Conservation (phyloP, 208 protist genomes). For the Leishmania aethiopica region DNA sequence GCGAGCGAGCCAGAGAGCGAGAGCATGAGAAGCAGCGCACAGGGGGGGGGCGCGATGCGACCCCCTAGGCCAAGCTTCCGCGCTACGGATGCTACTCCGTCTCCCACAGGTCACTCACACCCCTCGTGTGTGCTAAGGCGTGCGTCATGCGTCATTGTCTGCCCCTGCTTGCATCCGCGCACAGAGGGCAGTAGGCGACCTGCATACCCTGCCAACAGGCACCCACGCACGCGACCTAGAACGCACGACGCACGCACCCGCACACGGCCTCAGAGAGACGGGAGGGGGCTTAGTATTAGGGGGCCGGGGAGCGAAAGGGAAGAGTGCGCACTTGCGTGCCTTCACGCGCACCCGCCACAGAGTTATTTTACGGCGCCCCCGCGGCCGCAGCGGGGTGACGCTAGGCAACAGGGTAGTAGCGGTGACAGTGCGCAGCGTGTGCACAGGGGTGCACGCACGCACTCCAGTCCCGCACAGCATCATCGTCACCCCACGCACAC, state of each 20-base stretch:
- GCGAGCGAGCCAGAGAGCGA: background rate
- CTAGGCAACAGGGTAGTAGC: background rate
- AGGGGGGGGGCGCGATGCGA: background rate
- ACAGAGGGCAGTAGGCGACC: background rate
- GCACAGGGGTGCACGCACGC: constrained; percentile 1
- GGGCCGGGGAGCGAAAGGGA: background rate
- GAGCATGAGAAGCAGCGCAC: background rate
- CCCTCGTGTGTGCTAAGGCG: background rate
- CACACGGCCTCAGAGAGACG: background rate
- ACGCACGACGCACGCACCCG: background rate
- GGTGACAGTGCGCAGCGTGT: background rate
- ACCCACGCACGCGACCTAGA: background rate
- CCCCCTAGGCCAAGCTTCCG: background rate
- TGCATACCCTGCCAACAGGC: background rate
- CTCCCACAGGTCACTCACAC: background rate
- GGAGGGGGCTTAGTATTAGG: background rate
- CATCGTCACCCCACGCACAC: background rate
- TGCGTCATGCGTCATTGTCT: background rate
- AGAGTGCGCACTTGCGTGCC: background rate
- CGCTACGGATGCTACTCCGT: background rate
- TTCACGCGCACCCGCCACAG: background rate
- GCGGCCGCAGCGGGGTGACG: background rate
- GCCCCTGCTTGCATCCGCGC: background rate
- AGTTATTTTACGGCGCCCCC: background rate
- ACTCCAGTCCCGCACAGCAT: background rate